Evolutionary conservation across 1,139 yeast genomes (phyloP), one percentile per base, ranked within the genome.

Genomic region (Yamadazyma diddensiae): DNA sequence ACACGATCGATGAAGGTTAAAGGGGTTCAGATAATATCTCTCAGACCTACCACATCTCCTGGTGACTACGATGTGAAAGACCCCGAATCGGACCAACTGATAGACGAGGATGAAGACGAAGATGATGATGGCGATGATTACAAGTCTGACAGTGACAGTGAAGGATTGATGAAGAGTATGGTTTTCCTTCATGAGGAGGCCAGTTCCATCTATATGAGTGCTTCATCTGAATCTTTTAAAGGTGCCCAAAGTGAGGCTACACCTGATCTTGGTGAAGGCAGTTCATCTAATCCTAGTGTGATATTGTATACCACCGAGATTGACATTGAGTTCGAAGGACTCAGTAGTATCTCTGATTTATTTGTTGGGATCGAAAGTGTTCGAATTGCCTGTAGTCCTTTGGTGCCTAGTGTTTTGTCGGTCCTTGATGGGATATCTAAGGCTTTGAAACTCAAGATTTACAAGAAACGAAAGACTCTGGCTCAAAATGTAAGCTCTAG

Each of bases 201-300:
- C 2, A 73, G 78, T 29, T 80, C 94, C 2, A 71, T 87, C 20
- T 87, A 85, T 51, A 78, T 85, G 90, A 85, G 95, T 56, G 95
- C 96, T 1, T 65, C 79, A 2, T 78, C 82, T 0, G 63, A 59
- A 37, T 47, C 68, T 3, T 59, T 65, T 43, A 55, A 36, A 38
- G 44, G 45, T n/a, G 40, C 31, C 13, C 41, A 42, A 21, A 18
- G 24, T 3, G 28, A 30, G 3, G 31, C 19, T 30, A 28, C 31
- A 5, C 36, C 34, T 2, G 16, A 17, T 8, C 26, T 28, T 14
- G n/a, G 17, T 14, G 26, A 19, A 11, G 15, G 18, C 10, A 15
- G 15, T 10, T 15, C 33, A 8, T 34, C 21, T 18, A 27, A 20
- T 2, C 22, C 24, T 21, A 50, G 32, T 33, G 54, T 43, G 2